These are phyloP conservation scores for Morella rubra DNA, from an alignment of 306 rosid genomes.

Conservation along the genomic window DNA sequence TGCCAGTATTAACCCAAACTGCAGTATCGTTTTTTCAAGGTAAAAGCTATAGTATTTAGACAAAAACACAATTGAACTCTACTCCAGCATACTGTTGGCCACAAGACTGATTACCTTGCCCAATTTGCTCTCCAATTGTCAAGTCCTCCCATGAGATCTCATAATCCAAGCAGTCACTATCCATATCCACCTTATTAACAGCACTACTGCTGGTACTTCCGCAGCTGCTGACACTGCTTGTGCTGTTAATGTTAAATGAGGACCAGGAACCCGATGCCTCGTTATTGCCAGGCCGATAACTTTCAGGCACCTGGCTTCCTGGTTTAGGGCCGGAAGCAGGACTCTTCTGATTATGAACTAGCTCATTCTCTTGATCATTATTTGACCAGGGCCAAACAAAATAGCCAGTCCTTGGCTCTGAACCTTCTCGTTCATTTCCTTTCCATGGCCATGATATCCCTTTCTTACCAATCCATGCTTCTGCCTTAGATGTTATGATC, in stretches of 20 bases:
- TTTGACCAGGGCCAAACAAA: constrained; percentile 60
- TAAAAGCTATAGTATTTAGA: not conserved
- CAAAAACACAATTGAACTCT: not conserved
- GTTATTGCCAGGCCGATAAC: constrained; percentile 49
- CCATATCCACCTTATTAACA: constrained; percentile 72
- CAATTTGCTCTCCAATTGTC: constrained; percentile 88
- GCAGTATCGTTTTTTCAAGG: too few species aligned
- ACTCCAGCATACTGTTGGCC: too few species aligned
- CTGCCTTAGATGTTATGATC: constrained; percentile 69
- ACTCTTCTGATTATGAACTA: constrained; percentile 37
- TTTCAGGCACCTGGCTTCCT: constrained; percentile 57
- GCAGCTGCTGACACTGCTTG: constrained; percentile 95
- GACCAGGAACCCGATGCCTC: constrained; percentile 85
- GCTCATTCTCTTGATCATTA: constrained; percentile 68
- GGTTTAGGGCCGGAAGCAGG: constrained; percentile 41
- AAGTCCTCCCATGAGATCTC: constrained; percentile 99
- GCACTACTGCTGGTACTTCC: constrained; percentile 87
- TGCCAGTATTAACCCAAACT: not conserved
- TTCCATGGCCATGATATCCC: constrained; percentile 91
- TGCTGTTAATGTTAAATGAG: constrained; percentile 80
- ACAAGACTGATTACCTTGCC: constrained; percentile 62
- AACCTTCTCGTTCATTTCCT: constrained; percentile 63
- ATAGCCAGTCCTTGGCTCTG: constrained; percentile 49
- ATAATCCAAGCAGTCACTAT: constrained; percentile 84
- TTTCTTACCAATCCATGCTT: constrained; percentile 88